Base-by-base conservation (phyloP, 805 yeast species). In the Suhomyces pyralidae region DNA sequence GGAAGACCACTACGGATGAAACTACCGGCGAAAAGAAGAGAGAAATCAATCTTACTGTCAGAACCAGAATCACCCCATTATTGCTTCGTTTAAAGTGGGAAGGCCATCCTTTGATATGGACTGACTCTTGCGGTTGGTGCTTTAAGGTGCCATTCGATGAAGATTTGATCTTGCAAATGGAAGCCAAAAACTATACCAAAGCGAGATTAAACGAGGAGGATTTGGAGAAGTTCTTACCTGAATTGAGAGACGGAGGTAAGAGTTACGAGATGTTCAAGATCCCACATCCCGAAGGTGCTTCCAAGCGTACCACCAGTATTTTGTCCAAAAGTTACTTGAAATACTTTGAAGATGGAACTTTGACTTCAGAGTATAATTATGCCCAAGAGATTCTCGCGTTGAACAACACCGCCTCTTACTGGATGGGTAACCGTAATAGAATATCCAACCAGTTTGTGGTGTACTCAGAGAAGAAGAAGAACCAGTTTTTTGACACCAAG, bases 371-470 rank as follows among this genome's bases (percentile, higher is more conserved):
- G 54, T 86, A 81, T 51, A 80, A 81, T 12, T 73, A 82, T 51
- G 97, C 98, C 0, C 78, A 79, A 51, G 86, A 88, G 52, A 96
- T 96, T 2, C 72, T 94, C 45, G 74, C 81, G n/a, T 77, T 89
- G 61, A 90, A 90, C 55, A 83, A 90, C 0, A 75, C 85, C 10
- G 90, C 94, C 36, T 84, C 97, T 7, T 94, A 94, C 68, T 94
- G 99, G 99, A 82, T 88, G 61, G 88, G 97, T 12, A 83, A 93
- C 10, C 78, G 99, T 55, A 91, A 86, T 58, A 78, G 99, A 52
- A 90, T 94, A 30, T 78, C 73, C 70, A 81, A 81, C 17, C 99
- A 94, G 63, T 88, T 92, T 79, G 93, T 93, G 7, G 92, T 94
- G 1, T 85, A 81, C 57, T 67, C 74, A 32, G 66, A 68, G 1